These are phyloP conservation scores for Aegilops longissima DNA, from an alignment of 176 grass and related monocot species.

Conservation along the genomic window DNA sequence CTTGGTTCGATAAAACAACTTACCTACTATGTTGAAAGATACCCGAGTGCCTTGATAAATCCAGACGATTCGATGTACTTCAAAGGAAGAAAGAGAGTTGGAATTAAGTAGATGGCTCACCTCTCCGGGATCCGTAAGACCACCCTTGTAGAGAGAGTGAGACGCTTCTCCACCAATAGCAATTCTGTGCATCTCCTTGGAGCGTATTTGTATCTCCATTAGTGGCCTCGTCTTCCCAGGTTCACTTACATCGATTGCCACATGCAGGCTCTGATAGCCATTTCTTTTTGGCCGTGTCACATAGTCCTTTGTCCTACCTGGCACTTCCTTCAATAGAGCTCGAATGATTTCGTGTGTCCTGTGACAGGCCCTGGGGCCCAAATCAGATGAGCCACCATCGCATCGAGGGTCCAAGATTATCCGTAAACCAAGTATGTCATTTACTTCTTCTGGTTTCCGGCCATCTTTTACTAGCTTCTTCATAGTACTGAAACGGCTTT, in stretches of 20 bases:
- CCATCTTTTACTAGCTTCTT: slow-evolving; percentile 95
- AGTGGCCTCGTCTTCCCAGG: slow-evolving; percentile 52
- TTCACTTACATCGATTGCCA: slow-evolving; percentile 80
- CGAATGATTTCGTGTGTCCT: slow-evolving; percentile 59
- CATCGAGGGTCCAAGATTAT: slow-evolving; percentile 61
- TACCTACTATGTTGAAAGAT: background rate
- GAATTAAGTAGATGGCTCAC: slow-evolving; percentile 30
- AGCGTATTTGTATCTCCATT: slow-evolving; percentile 97
- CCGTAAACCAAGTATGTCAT: slow-evolving; percentile 83
- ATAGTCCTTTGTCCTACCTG: slow-evolving; percentile 81
- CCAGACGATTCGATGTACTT: background rate
- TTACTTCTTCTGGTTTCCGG: slow-evolving; percentile 75
- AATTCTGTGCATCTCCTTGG: slow-evolving; percentile 65
- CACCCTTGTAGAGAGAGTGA: slow-evolving; percentile 94
- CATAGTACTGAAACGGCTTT: slow-evolving; percentile 97
- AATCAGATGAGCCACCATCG: slow-evolving; percentile 14
- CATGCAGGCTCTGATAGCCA: slow-evolving; percentile 93
- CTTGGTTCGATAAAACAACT: background rate
- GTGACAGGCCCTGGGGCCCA: slow-evolving; percentile 63
- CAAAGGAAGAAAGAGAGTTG: slow-evolving; percentile 8
- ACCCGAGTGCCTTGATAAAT: background rate
- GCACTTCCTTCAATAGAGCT: slow-evolving; percentile 71
- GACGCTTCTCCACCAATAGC: slow-evolving; percentile 88
- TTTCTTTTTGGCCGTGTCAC: slow-evolving; percentile 76
- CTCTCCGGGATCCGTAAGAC: slow-evolving; percentile 83